A percentile compares a stretch with the other conserved stretches of the same genome.
These are phyloP conservation scores for Rutstroemia sp. DNA, from an alignment of 2,329 filamentous ascomycete species.

Conservation along the genomic window DNA sequence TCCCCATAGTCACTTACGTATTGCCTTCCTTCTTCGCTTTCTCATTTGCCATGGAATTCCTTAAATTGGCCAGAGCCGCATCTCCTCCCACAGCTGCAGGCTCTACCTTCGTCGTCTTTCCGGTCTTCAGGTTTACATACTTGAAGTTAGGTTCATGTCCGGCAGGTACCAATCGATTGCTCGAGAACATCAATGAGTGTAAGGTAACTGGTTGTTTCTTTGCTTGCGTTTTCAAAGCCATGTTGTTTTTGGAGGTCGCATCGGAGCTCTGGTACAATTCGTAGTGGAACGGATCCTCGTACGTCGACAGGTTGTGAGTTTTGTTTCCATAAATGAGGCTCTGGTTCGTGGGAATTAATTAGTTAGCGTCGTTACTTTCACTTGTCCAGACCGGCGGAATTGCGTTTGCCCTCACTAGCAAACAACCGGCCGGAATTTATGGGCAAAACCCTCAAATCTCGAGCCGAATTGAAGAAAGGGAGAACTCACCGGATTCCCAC, in stretches of 20 bases:
- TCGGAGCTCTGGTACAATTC: slow-evolving; percentile 44
- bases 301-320: slow-evolving; percentile 23
- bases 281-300: slow-evolving; percentile 40
- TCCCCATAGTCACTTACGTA: slow-evolving; percentile 32
- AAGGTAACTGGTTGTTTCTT: not conserved
- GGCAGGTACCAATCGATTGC: slow-evolving; percentile 1
- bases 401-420: not conserved
- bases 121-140: not conserved
- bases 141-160: slow-evolving; percentile 2
- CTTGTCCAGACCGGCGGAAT: slow-evolving; percentile 12
- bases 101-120: not conserved
- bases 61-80: slow-evolving; percentile 43
- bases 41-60: slow-evolving; percentile 37
- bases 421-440: not conserved
- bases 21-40: slow-evolving; percentile 40
- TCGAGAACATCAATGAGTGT: not conserved
- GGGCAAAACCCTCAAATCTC: not conserved
- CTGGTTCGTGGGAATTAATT: slow-evolving; percentile 8
- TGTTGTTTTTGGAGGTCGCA: slow-evolving; percentile 9
- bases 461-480: slow-evolving; percentile 6
- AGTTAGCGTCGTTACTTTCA: not conserved
- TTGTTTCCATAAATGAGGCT: slow-evolving; percentile 8
- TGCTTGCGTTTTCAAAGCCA: not conserved
- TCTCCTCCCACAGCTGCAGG: slow-evolving; percentile 37
- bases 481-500: slow-evolving; percentile 50